Evolutionary conservation across 805 yeast species (phyloP).

Genomic region (Saturnispora hagleri): DNA sequence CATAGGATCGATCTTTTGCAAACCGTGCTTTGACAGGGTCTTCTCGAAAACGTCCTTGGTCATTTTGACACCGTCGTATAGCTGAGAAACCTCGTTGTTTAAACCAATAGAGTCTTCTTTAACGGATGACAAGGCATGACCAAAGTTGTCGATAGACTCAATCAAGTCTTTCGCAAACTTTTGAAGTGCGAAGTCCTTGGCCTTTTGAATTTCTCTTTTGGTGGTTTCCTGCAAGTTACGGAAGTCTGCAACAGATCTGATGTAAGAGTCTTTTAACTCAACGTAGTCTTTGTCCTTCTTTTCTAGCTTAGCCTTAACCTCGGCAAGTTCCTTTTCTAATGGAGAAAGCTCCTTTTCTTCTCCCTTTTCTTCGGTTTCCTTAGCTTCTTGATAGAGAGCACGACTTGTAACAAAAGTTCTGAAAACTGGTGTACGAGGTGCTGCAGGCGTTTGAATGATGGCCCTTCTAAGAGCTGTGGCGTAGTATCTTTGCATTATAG

Average conservation of each 20-base stretch:
- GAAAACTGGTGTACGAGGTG: slow-evolving; percentile 11
- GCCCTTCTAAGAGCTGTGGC: slow-evolving; percentile 15
- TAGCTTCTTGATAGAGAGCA: slow-evolving; percentile 24
- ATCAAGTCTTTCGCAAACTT: slow-evolving; percentile 84
- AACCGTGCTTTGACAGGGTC: slow-evolving; percentile 74
- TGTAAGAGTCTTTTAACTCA: slow-evolving; percentile 72
- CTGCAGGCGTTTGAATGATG: slow-evolving; percentile 3
- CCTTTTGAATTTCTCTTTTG: slow-evolving; percentile 76
- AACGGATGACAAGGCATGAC: slow-evolving; percentile 72
- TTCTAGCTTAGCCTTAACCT: slow-evolving; percentile 43
- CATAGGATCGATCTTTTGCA: slow-evolving; percentile 69
- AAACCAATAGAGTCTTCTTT: slow-evolving; percentile 49
- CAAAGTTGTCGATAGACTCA: slow-evolving; percentile 85
- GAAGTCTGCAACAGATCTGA: slow-evolving; percentile 85
- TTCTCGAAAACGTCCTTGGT: slow-evolving; percentile 78
- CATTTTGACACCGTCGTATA: slow-evolving; percentile 86
- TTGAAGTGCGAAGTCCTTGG: slow-evolving; percentile 84
- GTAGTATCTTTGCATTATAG: slow-evolving; percentile 22
- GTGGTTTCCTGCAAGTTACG: slow-evolving; percentile 87
- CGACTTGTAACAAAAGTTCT: slow-evolving; percentile 21
- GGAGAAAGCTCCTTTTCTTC: slow-evolving; percentile 17
- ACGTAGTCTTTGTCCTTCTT: slow-evolving; percentile 66
- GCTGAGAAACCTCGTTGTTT: slow-evolving; percentile 57
- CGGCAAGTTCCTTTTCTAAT: slow-evolving; percentile 26
- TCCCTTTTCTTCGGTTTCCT: slow-evolving; percentile 12